A percentile compares a stretch with the other conserved stretches of the same genome.
Conservation (phyloP, 768 basidiomycete genomes). For the Crassisporium funariophilum region DNA sequence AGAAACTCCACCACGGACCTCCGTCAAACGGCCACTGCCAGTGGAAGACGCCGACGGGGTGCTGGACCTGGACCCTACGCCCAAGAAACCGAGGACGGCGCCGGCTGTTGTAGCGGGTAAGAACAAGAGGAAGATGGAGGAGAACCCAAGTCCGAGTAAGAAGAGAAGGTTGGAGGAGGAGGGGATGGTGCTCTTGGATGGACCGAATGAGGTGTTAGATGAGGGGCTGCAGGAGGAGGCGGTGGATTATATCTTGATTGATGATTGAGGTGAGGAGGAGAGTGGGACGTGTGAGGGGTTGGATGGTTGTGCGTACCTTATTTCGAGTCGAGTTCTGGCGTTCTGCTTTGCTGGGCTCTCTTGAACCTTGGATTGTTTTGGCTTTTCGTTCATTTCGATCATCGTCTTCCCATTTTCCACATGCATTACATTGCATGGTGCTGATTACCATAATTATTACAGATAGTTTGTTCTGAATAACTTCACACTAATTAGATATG, state of each 20-base stretch:
- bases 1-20: conserved; percentile 42
- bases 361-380: no score
- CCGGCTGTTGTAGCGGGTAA: conserved; percentile 5
- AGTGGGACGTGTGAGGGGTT: no score
- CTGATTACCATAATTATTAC: no score
- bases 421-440: no score
- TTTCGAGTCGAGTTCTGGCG: no score
- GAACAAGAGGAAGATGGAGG: conserved; percentile 25
- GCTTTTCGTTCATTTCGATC: no score
- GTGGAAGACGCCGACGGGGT: conserved; percentile 58
- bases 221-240: conserved; percentile 11
- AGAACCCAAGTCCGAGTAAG: conserved; percentile 59
- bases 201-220: conserved; percentile 42
- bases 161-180: conserved; percentile 70
- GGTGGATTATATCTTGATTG: conserved; percentile 29
- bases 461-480: no score
- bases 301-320: no score
- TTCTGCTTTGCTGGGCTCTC: no score
- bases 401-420: no score
- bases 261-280: no score
- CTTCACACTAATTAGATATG: no score
- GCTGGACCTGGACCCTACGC: conserved; percentile 53
- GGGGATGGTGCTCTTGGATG: conserved; percentile 69
- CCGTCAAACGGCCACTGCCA: conserved; percentile 58
- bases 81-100: conserved; percentile 53